A percentile compares a stretch with the other conserved stretches of the same genome.
phyloP scores from a whole-genome alignment of 2,329 filamentous ascomycete genomes.

The Fusarium sp. region DNA sequence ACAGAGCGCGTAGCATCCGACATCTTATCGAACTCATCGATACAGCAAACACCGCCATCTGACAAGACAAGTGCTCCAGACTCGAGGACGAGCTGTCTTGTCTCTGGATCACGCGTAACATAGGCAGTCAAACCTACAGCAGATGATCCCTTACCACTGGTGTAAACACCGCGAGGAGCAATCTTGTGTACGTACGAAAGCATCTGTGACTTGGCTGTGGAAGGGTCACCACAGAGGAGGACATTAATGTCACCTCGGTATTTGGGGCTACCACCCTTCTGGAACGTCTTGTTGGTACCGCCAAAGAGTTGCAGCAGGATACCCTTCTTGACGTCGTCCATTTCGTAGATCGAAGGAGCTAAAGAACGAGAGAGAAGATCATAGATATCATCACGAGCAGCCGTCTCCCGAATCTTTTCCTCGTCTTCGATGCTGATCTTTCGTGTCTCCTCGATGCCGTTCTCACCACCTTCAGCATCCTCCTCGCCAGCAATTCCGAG shows the following conservation, averaged over 20 bases:
- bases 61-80: slow-evolving; percentile 83
- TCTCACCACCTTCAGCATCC: slow-evolving; percentile 71
- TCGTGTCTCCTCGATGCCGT: slow-evolving; percentile 83
- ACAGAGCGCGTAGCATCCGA: slow-evolving; percentile 82
- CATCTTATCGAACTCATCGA: slow-evolving; percentile 91
- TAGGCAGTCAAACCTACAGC: slow-evolving; percentile 86
- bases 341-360: slow-evolving; percentile 95
- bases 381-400: slow-evolving; percentile 86
- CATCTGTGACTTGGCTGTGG: slow-evolving; percentile 95
- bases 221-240: slow-evolving; percentile 95
- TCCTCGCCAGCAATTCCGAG: slow-evolving; percentile 85
- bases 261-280: slow-evolving; percentile 93
- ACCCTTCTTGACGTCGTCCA: slow-evolving; percentile 99
- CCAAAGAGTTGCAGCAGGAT: slow-evolving; percentile 97
- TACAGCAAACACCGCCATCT: slow-evolving; percentile 86
- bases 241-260: slow-evolving; percentile 99
- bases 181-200: slow-evolving; percentile 97
- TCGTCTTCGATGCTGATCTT: slow-evolving; percentile 89
- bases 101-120: slow-evolving; percentile 83
- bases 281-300: slow-evolving; percentile 97
- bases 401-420: slow-evolving; percentile 85
- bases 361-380: slow-evolving; percentile 91
- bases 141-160: slow-evolving; percentile 83
- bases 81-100: slow-evolving; percentile 82
- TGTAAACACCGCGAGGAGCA: slow-evolving; percentile 87